These are phyloP conservation scores for Wickerhamomyces mucosus DNA, from an alignment of 805 yeast genomes.

Conservation along the genomic window DNA sequence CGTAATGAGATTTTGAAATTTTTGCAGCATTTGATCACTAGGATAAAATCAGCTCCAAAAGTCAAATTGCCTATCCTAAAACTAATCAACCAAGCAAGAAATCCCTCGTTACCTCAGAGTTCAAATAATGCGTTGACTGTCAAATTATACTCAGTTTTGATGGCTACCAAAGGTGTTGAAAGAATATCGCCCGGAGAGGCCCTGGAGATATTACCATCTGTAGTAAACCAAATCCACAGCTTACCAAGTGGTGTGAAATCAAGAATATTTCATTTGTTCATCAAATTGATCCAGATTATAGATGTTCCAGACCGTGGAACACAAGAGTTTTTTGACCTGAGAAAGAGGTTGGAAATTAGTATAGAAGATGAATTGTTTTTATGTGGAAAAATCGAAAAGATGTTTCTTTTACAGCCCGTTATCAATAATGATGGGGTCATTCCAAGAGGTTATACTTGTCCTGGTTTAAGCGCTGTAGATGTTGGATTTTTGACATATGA, in stretches of 20 bases:
- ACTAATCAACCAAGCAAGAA: slow-evolving; percentile 53
- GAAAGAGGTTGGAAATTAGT: slow-evolving; percentile 27
- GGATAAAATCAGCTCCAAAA: slow-evolving; percentile 45
- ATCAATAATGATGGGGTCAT: slow-evolving; percentile 26
- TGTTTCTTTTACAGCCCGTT: slow-evolving; percentile 48
- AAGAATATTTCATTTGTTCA: slow-evolving; percentile 50
- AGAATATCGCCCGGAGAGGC: slow-evolving; percentile 34
- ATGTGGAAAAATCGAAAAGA: slow-evolving; percentile 37
- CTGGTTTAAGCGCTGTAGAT: slow-evolving; percentile 55
- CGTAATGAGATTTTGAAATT: slow-evolving; percentile 59
- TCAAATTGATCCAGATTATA: slow-evolving; percentile 44
- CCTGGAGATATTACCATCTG: slow-evolving; percentile 33
- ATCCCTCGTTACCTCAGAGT: slow-evolving; percentile 35
- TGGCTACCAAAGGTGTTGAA: slow-evolving; percentile 60
- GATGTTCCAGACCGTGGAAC: slow-evolving; percentile 38
- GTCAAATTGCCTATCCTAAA: slow-evolving; percentile 57
- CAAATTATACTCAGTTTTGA: slow-evolving; percentile 51
- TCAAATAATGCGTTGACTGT: slow-evolving; percentile 33
- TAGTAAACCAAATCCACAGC: slow-evolving; percentile 36
- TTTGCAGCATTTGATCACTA: slow-evolving; percentile 56
- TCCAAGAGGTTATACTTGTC: slow-evolving; percentile 39
- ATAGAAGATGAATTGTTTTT: slow-evolving; percentile 36
- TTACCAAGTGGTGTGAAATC: slow-evolving; percentile 34
- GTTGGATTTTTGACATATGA: slow-evolving; percentile 54
- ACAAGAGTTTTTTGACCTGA: slow-evolving; percentile 28